These are phyloP conservation scores for Spathaspora sp. DNA, from an alignment of 1,139 yeast species.

Conservation along the genomic window DNA sequence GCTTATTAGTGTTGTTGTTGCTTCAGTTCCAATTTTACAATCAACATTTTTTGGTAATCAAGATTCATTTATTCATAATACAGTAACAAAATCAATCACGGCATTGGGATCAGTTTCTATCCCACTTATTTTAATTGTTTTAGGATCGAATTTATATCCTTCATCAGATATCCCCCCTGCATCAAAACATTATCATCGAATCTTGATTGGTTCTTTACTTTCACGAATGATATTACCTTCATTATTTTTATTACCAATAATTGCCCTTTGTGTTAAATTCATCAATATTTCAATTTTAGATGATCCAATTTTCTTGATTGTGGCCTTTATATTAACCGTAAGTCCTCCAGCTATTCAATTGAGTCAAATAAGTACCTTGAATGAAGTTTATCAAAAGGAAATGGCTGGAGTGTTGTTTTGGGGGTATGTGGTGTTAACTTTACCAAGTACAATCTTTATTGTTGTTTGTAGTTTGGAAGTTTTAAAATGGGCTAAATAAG, in stretches of 20 bases:
- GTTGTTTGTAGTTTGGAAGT: conserved; percentile 71
- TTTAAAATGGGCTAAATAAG: conserved; percentile 45
- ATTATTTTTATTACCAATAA: conserved; percentile 61
- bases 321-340: conserved; percentile 70
- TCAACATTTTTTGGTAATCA: conserved; percentile 57
- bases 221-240: conserved; percentile 81
- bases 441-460: conserved; percentile 74
- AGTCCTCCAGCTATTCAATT: conserved; percentile 87
- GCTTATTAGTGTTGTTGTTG: conserved; percentile 80
- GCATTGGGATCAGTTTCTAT: conserved; percentile 88
- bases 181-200: conserved; percentile 55
- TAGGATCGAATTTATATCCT: conserved; percentile 76
- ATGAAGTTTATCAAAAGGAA: conserved; percentile 73
- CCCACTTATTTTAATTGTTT: conserved; percentile 73
- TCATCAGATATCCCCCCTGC: conserved; percentile 64
- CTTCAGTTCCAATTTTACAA: conserved; percentile 73
- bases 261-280: conserved; percentile 65
- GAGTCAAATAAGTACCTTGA: conserved; percentile 78
- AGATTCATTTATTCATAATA: conserved; percentile 62
- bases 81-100: conserved; percentile 70
- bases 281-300: conserved; percentile 68
- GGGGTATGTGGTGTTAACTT: conserved; percentile 76
- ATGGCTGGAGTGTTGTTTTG: conserved; percentile 87
- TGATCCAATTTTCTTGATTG: conserved; percentile 80
- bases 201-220: conserved; percentile 65